These are phyloP conservation scores for Monilinia fructicola DNA, from an alignment of 2,329 filamentous ascomycete species.

Conservation along the genomic window DNA sequence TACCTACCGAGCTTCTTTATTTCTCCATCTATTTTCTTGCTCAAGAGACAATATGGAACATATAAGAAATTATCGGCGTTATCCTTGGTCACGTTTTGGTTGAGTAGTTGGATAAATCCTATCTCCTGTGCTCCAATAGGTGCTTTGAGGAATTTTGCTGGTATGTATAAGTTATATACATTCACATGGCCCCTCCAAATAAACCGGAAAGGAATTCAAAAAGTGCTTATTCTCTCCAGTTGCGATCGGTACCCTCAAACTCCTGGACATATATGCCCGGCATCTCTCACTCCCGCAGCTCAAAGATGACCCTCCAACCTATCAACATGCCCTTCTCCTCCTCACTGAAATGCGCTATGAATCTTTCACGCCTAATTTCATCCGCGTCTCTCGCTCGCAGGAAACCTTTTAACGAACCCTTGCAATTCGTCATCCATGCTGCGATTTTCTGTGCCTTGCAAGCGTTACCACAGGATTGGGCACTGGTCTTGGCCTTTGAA, in stretches of 20 bases:
- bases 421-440: conserved; percentile 42
- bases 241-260: conserved; percentile 44
- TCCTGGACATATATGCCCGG: conserved; percentile 44
- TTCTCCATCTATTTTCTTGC: conserved; percentile 40
- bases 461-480: conserved; percentile 41
- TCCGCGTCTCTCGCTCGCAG: conserved; percentile 38
- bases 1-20: conserved; percentile 39
- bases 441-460: conserved; percentile 42
- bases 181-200: not conserved
- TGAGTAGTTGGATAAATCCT: conserved; percentile 37
- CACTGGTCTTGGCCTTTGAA: conserved; percentile 43
- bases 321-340: conserved; percentile 40
- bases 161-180: conserved; percentile 33
- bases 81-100: conserved; percentile 35
- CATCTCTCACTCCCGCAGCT: conserved; percentile 38
- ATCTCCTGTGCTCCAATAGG: conserved; percentile 39
- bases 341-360: conserved; percentile 47
- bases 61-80: conserved; percentile 35
- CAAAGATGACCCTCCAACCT: conserved; percentile 34
- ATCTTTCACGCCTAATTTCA: conserved; percentile 45
- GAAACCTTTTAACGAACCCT: conserved; percentile 43
- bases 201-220: not conserved
- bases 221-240: conserved; percentile 30
- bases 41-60: conserved; percentile 31
- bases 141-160: conserved; percentile 41